Conservation (phyloP, 164 flowering plant genomes). For the Warburgia ugandensis region DNA sequence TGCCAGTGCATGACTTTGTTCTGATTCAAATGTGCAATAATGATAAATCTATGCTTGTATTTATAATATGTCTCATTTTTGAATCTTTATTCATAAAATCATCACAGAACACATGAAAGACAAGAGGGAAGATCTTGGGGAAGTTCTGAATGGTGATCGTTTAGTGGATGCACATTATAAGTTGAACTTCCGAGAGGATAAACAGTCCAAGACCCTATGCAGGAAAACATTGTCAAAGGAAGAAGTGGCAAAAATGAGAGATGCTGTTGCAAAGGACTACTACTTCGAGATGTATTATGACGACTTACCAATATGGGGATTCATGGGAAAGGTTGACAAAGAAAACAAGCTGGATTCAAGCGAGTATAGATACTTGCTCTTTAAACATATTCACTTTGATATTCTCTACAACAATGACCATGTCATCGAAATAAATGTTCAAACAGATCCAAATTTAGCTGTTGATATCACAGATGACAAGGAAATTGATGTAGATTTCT, state of each 20-base stretch:
- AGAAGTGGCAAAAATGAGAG: constrained; percentile 12
- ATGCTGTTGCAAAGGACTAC: constrained; percentile 21
- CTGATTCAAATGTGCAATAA: too few species aligned
- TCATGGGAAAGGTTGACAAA: constrained; percentile 24
- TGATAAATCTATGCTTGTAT: too few species aligned
- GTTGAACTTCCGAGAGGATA: constrained; percentile 14
- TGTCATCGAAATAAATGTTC: constrained; percentile 21
- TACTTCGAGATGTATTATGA: constrained; percentile 29
- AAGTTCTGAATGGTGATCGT: constrained; percentile 24
- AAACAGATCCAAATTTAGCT: constrained; percentile 14
- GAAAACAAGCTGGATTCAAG: constrained; percentile 17
- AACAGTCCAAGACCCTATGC: constrained; percentile 12
- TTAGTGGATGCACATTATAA: constrained; percentile 18
- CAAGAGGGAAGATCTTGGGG: constrained; percentile 23
- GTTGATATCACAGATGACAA: constrained; percentile 27
- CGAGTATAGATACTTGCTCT: constrained; percentile 18
- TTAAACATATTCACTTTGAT: constrained; percentile 21
- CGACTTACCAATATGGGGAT: constrained; percentile 25
- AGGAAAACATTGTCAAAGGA: constrained; percentile 17
- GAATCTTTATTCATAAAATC: neutral
- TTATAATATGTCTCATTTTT: neutral
- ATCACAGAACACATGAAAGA: constrained; percentile 15
- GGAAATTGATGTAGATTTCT: constrained; percentile 25
- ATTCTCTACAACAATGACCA: constrained; percentile 19
- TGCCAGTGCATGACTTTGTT: neutral